Conservation (phyloP, 1,284 basidiomycete species). For the Ganoderma sinense region DNA sequence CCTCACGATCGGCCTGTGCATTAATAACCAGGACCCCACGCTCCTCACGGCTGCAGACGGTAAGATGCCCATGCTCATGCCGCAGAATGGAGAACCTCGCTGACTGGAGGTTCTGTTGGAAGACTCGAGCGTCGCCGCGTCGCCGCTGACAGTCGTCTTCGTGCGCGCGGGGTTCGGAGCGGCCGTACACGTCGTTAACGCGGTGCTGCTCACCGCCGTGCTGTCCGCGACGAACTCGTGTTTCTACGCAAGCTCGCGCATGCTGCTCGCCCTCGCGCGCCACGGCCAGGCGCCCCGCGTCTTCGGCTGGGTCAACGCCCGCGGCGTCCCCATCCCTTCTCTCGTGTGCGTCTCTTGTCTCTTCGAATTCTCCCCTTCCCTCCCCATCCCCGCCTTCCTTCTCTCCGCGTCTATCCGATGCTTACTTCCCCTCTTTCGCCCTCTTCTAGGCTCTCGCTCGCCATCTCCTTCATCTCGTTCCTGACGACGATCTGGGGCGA, state of each 20-base stretch:
- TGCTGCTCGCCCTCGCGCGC: conserved; percentile 81
- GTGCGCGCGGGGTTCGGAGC: conserved; percentile 63
- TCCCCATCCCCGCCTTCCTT: neutral
- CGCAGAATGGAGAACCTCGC: neutral
- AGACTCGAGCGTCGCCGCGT: conserved; percentile 57
- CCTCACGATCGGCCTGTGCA: conserved; percentile 62
- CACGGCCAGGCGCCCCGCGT: conserved; percentile 82
- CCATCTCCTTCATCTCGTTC: conserved; percentile 56
- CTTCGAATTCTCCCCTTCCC: too few species aligned
- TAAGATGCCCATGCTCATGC: conserved; percentile 30
- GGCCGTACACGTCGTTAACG: conserved; percentile 63
- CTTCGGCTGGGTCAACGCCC: conserved; percentile 69
- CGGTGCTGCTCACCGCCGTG: conserved; percentile 73
- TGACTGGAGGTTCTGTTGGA: neutral
- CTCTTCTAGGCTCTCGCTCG: conserved; percentile 49
- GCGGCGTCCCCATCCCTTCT: conserved; percentile 69
- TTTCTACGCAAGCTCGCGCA: conserved; percentile 84
- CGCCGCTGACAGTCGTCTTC: conserved; percentile 68
- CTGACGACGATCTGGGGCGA: conserved; percentile 63
- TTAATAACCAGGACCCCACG: conserved; percentile 59
- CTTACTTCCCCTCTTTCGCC: neutral
- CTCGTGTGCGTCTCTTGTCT: conserved; percentile 55
- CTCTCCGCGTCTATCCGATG: neutral
- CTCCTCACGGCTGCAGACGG: conserved; percentile 53
- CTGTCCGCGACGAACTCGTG: conserved; percentile 64